Evolutionary conservation across 257 asterid species (phyloP), one percentile per base, ranked within the genome.

Genomic region (Salvia splendens): DNA sequence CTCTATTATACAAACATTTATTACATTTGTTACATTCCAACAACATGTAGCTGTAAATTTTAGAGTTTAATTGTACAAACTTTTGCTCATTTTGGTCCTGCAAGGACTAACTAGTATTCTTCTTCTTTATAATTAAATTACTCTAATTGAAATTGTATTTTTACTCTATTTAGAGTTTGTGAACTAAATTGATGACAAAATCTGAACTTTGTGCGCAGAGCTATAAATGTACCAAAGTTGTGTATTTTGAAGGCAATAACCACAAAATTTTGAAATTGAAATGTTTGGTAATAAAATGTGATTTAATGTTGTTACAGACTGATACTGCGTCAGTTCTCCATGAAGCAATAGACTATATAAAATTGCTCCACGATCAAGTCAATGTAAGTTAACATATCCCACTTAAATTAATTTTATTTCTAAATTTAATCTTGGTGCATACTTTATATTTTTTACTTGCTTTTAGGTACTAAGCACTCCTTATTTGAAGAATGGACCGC

Each of bases 271-370:
- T 38, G 7, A 38, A 47, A 4, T 48, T 20, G 36, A 5, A 56
- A 12, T 5, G 12, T 24, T 1, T 53, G 4, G 16, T 30, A 60
- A 40, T 60, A 1, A 58, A 51, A 32, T 47, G 14, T 58, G 57
- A 17, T 45, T 62, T 52, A 0, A 2, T 73, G 7, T 4, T 63
- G 16, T 64, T 68, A 15, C 82, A 83, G 88, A 83, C 88, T 38
- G 88, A 83, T 81, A 83, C 86, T 32, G 86, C 88, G 14, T 83
- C 88, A 60, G 88, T 83, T 61, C 86, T 83, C 42, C 80, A 78
- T 12, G 88, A 83, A 75, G 82, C 88, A 8, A 75, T 83, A 51
- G 86, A 78, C 41, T 80, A 76, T 52, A 83, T 83, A 71, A 80
- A 80, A 76, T 80, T 78, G 68, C 84, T 83, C 79, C 88, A 83